phyloP scores from a whole-genome alignment of 345 rosid species.

The Gossypium anomalum region DNA sequence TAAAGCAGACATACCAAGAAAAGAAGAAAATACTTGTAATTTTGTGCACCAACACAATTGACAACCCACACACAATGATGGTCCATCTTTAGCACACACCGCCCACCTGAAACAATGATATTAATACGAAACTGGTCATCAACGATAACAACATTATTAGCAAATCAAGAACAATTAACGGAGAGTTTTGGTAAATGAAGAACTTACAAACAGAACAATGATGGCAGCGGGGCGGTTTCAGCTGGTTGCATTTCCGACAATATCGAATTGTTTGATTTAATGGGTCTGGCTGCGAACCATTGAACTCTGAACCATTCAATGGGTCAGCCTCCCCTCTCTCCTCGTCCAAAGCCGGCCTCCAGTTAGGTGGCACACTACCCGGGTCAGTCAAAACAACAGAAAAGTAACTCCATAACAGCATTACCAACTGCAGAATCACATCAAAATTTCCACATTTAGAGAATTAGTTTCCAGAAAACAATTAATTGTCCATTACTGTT shows the following conservation, averaged over 20 bases:
- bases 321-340: constrained; percentile 86
- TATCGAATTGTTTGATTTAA: constrained; percentile 58
- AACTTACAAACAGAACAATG: constrained; percentile 95
- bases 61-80: constrained; percentile 99
- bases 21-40: constrained; percentile 91
- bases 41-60: constrained; percentile 91
- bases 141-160: background rate
- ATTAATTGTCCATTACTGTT: background rate
- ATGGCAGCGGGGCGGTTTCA: constrained; percentile 91
- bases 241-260: constrained; percentile 89
- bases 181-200: background rate
- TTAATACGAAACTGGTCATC: constrained; percentile 14
- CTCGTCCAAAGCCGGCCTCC: constrained; percentile 74
- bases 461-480: background rate
- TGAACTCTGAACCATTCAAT: constrained; percentile 53
- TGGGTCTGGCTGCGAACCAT: constrained; percentile 49
- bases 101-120: constrained; percentile 61
- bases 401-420: constrained; percentile 96
- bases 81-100: constrained; percentile 94
- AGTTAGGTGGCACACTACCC: constrained; percentile 83
- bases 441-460: constrained; percentile 20
- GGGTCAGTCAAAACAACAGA: constrained; percentile 94
- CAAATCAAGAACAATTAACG: constrained; percentile 1
- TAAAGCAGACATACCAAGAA: constrained; percentile 66
- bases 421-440: constrained; percentile 57